Conservation (phyloP, 1,284 basidiomycete genomes). For the Anthracocystis panici-leucophaei region DNA sequence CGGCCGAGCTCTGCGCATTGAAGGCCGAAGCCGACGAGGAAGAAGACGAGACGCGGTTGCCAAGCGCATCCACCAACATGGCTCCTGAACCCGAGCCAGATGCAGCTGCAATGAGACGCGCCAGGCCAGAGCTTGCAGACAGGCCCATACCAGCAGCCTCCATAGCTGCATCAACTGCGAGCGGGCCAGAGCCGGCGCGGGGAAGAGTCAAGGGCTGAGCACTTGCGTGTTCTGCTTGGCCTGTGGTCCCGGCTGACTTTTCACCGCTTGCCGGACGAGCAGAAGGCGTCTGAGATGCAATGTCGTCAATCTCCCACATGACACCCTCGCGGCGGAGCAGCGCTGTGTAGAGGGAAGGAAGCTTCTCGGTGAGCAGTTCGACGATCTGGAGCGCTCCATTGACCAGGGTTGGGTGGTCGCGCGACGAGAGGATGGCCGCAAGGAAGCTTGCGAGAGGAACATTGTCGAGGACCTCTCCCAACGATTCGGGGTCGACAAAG, state of each 20-base stretch:
- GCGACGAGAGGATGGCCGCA: conserved; percentile 62
- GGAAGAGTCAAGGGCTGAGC: conserved; percentile 30
- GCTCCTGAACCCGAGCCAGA: conserved; percentile 24
- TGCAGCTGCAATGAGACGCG: conserved; percentile 43
- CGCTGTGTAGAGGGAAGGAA: conserved; percentile 60
- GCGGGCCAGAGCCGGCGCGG: conserved; percentile 12
- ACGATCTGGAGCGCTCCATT: conserved; percentile 66
- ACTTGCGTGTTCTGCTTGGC: conserved; percentile 75
- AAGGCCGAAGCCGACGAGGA: conserved; percentile 20
- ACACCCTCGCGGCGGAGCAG: conserved; percentile 65
- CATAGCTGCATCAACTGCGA: conserved; percentile 12
- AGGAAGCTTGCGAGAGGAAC: conserved; percentile 67
- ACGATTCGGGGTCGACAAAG: conserved; percentile 61
- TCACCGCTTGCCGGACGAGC: conserved; percentile 78
- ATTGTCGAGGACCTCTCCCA: conserved; percentile 54
- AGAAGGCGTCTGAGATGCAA: conserved; percentile 55
- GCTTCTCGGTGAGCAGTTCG: conserved; percentile 63
- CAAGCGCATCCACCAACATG: conserved; percentile 20
- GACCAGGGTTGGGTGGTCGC: conserved; percentile 55
- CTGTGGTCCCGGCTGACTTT: conserved; percentile 79
- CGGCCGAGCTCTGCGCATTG: conserved; percentile 38
- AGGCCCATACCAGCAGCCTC: conserved; percentile 19
- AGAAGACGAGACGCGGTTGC: conserved; percentile 25
- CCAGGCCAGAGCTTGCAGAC: conserved; percentile 31
- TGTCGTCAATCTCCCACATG: conserved; percentile 65